Percentiles rank a stretch among this genome's conserved stretches.
phyloP scores from a whole-genome alignment of 1,284 basidiomycete genomes.

The Sanghuangporus weigelae region DNA sequence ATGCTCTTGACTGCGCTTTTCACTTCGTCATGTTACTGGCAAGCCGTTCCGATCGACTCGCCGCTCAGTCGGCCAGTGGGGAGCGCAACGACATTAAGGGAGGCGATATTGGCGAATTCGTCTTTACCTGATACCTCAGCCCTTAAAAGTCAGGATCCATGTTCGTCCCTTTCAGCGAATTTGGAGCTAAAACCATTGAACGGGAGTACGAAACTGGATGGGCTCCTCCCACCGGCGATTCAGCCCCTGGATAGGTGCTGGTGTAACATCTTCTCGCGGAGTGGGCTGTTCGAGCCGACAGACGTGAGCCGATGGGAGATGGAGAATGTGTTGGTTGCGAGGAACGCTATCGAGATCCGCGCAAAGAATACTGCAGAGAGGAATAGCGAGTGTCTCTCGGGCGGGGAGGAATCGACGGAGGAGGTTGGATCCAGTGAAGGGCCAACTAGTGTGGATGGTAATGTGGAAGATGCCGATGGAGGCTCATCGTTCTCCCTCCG shows the following conservation, averaged over 20 bases:
- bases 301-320: constrained; percentile 69
- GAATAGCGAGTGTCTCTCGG: constrained; percentile 17
- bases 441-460: background rate
- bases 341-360: constrained; percentile 32
- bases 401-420: background rate
- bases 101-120: constrained; percentile 45
- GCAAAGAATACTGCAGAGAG: constrained; percentile 23
- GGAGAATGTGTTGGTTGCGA: constrained; percentile 32
- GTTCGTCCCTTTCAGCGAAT: background rate
- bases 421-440: constrained; percentile 21
- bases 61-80: constrained; percentile 52
- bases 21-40: constrained; percentile 82
- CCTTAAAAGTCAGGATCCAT: constrained; percentile 17
- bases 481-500: background rate
- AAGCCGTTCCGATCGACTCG: constrained; percentile 61
- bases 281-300: constrained; percentile 61
- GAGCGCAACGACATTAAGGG: constrained; percentile 63
- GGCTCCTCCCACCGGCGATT: constrained; percentile 41
- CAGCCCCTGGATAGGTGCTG: constrained; percentile 70
- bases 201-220: constrained; percentile 28
- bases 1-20: constrained; percentile 71
- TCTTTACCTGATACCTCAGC: constrained; percentile 18
- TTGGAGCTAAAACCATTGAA: background rate
- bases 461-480: constrained; percentile 5
- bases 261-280: constrained; percentile 52